phyloP scores from a whole-genome alignment of 2,329 filamentous ascomycete genomes.

The Chrysoporthe austroafricana region DNA sequence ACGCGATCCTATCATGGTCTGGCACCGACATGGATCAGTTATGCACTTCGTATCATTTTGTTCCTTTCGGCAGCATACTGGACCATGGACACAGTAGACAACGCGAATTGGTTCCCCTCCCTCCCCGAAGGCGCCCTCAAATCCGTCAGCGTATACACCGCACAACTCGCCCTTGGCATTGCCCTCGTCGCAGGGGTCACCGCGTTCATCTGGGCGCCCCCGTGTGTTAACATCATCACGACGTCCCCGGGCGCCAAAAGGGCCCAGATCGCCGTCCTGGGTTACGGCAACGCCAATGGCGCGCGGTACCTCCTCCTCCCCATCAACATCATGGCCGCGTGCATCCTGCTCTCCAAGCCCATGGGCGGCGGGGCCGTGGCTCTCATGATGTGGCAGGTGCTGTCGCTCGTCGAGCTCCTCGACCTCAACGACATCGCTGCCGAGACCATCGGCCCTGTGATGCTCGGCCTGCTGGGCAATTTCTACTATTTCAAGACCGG shows the following conservation, averaged over 20 bases:
- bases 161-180: conserved; percentile 79
- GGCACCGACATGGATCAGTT: conserved; percentile 81
- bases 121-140: conserved; percentile 68
- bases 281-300: conserved; percentile 92
- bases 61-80: conserved; percentile 81
- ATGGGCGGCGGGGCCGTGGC: conserved; percentile 88
- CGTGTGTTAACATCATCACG: conserved; percentile 75
- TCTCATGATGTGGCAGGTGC: conserved; percentile 84
- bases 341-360: conserved; percentile 85
- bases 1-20: conserved; percentile 88
- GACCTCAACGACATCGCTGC: conserved; percentile 64
- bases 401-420: conserved; percentile 72
- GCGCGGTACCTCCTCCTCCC: conserved; percentile 86
- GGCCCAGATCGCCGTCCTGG: conserved; percentile 75
- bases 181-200: conserved; percentile 82
- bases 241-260: conserved; percentile 46
- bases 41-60: conserved; percentile 76
- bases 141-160: conserved; percentile 73
- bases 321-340: conserved; percentile 75
- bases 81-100: conserved; percentile 87
- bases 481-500: conserved; percentile 98
- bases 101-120: conserved; percentile 74
- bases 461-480: conserved; percentile 85
- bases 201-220: conserved; percentile 84
- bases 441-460: conserved; percentile 78